These are phyloP conservation scores for Trichothecium roseum DNA, from an alignment of 2,329 filamentous ascomycete species.

Conservation along the genomic window DNA sequence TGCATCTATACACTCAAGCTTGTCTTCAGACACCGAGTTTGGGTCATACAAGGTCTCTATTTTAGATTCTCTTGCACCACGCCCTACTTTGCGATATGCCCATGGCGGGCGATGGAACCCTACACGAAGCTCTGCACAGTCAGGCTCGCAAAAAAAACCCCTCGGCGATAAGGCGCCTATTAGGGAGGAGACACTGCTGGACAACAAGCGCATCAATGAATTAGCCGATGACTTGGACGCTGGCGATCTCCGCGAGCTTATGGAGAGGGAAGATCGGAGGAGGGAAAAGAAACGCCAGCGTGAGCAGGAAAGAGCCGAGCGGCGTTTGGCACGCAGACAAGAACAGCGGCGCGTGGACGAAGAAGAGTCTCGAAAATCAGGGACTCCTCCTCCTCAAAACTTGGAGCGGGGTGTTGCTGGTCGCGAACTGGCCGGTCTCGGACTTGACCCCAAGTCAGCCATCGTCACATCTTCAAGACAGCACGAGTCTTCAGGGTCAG, in stretches of 20 bases:
- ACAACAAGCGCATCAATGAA: conserved; percentile 54
- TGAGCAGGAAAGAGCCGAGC: conserved; percentile 57
- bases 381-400: conserved; percentile 42
- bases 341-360: conserved; percentile 55
- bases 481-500: conserved; percentile 16
- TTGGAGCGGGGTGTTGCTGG: conserved; percentile 51
- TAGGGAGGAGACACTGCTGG: conserved; percentile 49
- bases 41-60: conserved; percentile 68
- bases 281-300: conserved; percentile 61
- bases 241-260: conserved; percentile 71
- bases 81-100: conserved; percentile 71
- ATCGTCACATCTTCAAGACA: conserved; percentile 46
- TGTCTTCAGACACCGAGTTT: conserved; percentile 65
- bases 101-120: conserved; percentile 49
- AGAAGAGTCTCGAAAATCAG: conserved; percentile 40
- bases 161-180: conserved; percentile 41
- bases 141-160: conserved; percentile 41
- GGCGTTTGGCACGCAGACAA: conserved; percentile 52
- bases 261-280: conserved; percentile 80
- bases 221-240: conserved; percentile 81
- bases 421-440: conserved; percentile 45
- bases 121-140: conserved; percentile 32
- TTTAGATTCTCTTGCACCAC: conserved; percentile 72
- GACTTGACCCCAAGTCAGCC: conserved; percentile 43
- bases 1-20: conserved; percentile 65